Base-by-base conservation (phyloP, 768 basidiomycete genomes). In the Tylopilus sp. region DNA sequence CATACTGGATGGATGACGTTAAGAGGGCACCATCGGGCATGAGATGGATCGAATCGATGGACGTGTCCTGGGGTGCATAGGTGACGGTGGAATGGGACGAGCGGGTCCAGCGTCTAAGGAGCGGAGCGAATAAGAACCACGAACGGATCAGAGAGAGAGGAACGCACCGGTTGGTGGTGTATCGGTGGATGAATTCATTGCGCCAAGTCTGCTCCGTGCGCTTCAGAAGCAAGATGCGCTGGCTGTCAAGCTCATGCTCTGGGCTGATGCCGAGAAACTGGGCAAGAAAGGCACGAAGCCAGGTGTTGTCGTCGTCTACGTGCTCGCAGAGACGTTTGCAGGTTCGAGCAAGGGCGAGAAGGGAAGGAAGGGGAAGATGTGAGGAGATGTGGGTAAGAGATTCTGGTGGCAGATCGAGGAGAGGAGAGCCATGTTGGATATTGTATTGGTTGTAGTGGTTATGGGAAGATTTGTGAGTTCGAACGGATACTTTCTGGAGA, bases 321-420 rank as follows among this genome's bases (percentile, higher is more conserved):
- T 90, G 88, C 55, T 76, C 71, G 63, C 77, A 73, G 50, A 90
- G 74, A 52, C 61, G 63, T 42, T 65, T 71, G 68, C 76, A 78
- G 52, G 83, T 80, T 57, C 69, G 63, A 20, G 76, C 75, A 57
- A 93, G 79, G 2, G 76, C 69, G 40, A 82, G 63, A 30, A 93
- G 78, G 4, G 80, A 75, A 1, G 72, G 75, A 1, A 87, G 88
- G 59, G 81, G 74, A 48, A 91, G 81, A 66, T 82, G 81, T 9
- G 86, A 77, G 10, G 88, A 87, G 70, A 91, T 77, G 50, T 86
- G 85, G 28, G 82, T 81, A 70, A 91, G 85, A 25, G 82, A 85
- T 60, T 91, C 89, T 42, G 73, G 63, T 40, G 89, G 88, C 47
- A 88, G 60, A 57, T 71, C 71, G 63, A 83, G 78, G 43, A 75